Base-by-base conservation (phyloP, 805 yeast species). In the Metschnikowia gruessii region DNA sequence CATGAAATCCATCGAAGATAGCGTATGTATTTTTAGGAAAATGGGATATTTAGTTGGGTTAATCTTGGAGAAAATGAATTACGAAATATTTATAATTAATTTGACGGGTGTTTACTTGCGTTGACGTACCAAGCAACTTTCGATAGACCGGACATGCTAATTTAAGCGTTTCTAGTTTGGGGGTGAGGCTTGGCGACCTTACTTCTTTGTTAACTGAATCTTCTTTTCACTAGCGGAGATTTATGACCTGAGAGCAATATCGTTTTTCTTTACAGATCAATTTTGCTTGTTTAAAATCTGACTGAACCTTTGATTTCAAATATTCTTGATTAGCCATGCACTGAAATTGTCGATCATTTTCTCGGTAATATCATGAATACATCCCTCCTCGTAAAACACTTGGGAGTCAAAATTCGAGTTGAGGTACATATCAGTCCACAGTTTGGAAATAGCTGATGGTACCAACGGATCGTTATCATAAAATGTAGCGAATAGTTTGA, bases 381-480 rank as follows among this genome's bases (percentile, higher is more conserved):
- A 55, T 1, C 60, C 65, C 29, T 59, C 57, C 44, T 71, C 72
- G 17, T 58, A 48, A 42, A 56, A 66, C 6, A 56, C 51, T n/a
- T 55, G 63, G 13, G 67, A 47, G 28, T 46, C 52, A 3, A 49
- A 49, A 46, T 63, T 68, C 12, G 64, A 49, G 43, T 56, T 60
- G 33, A 49, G 47, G 51, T 59, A 68, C 42, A 61, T 39, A 5
- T 65, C 68, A 13, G 59, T 51, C 72, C 75, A 71, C 31, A 61
- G 49, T 17, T 49, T 50, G 10, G 69, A 53, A 26, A 69, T 61
- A 28, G 51, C 53, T 2, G 66, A 60, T 15, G 75, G 77, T 1
- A 70, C 76, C 41, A 68, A 51, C 3, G 57, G 59, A 43, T 72
- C 77, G 9, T 57, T 59, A 11, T 53, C 59, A 10, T 72, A 75